Evolutionary conservation across 1,139 yeast genomes (phyloP).

Genomic region (Barnettozyma hawaiiensis): DNA sequence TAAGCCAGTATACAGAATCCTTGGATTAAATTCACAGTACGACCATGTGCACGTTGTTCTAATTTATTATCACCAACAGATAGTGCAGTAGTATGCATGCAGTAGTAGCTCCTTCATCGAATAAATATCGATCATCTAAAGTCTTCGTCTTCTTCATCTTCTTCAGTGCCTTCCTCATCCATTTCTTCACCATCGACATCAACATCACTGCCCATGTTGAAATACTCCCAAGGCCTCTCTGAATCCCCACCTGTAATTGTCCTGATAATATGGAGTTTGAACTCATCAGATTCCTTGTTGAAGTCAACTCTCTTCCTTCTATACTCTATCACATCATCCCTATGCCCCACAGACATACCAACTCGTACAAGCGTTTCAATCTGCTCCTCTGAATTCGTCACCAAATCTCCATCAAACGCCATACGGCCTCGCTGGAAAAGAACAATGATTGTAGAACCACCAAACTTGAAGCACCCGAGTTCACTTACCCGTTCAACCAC

Average conservation of each 20-base stretch:
- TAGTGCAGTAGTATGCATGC: too few relatives aligned
- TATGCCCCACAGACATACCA: constrained; percentile 90
- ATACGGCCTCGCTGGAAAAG: constrained; percentile 41
- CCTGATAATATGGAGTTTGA: constrained; percentile 50
- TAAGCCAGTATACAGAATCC: too few relatives aligned
- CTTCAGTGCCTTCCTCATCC: constrained; percentile 4
- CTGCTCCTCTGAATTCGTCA: constrained; percentile 58
- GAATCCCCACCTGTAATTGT: constrained; percentile 47
- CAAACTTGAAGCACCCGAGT: constrained; percentile 90
- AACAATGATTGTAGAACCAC: constrained; percentile 82
- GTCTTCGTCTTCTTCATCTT: not conserved
- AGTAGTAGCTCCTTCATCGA: too few relatives aligned
- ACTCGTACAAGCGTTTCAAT: constrained; percentile 82
- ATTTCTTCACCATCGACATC: constrained; percentile 3
- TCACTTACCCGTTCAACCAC: constrained; percentile 67
- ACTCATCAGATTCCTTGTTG: constrained; percentile 42
- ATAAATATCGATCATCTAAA: too few relatives aligned
- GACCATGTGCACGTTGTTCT: too few relatives aligned
- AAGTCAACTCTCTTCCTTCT: constrained; percentile 44
- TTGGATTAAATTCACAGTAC: too few relatives aligned
- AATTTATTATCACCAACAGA: too few relatives aligned
- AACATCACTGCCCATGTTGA: constrained; percentile 11
- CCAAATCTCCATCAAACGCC: constrained; percentile 67
- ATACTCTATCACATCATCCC: constrained; percentile 44
- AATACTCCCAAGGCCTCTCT: constrained; percentile 33